Percentiles rank a stretch among this genome's conserved stretches.
phyloP scores from a whole-genome alignment of 2,329 filamentous ascomycete genomes.

The Kalmusia sp. region DNA sequence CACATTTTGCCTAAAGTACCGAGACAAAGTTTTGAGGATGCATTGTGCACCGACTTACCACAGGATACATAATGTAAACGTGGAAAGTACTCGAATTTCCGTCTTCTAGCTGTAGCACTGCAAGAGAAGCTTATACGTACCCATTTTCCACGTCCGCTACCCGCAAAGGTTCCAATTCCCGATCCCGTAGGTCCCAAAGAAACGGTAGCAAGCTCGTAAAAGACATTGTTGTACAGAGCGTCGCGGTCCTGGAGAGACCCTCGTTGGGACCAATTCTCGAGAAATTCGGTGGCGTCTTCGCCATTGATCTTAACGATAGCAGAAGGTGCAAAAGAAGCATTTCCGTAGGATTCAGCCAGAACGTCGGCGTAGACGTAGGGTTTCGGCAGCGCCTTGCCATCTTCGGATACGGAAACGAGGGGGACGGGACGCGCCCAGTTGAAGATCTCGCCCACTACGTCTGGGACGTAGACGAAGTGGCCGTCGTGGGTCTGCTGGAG shows the following conservation, averaged over 20 bases:
- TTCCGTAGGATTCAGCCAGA: slow-evolving; percentile 48
- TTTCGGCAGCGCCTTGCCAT: slow-evolving; percentile 59
- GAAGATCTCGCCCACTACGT: slow-evolving; percentile 61
- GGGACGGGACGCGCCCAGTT: slow-evolving; percentile 56
- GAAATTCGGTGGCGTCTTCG: slow-evolving; percentile 57
- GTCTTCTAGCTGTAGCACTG: too few species aligned
- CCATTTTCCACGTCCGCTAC: slow-evolving; percentile 50
- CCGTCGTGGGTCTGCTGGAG: slow-evolving; percentile 68
- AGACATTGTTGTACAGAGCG: slow-evolving; percentile 62
- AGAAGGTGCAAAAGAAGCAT: slow-evolving; percentile 53
- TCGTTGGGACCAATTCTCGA: slow-evolving; percentile 56
- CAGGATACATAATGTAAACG: too few species aligned
- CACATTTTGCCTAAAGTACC: too few species aligned
- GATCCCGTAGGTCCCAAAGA: slow-evolving; percentile 49
- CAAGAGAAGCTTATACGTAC: slow-evolving; percentile 19
- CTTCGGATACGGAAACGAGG: slow-evolving; percentile 66
- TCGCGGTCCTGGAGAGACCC: slow-evolving; percentile 64
- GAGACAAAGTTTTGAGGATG: too few species aligned
- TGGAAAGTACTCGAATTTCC: too few species aligned
- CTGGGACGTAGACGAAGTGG: slow-evolving; percentile 66
- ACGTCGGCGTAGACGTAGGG: slow-evolving; percentile 62
- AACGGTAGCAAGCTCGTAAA: slow-evolving; percentile 55
- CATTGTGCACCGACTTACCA: too few species aligned
- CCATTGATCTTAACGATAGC: slow-evolving; percentile 64
- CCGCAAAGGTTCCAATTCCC: slow-evolving; percentile 54